Conservation (phyloP, 225 moss, liverwort and hornwort species). For the Sphagnum tenellum region DNA sequence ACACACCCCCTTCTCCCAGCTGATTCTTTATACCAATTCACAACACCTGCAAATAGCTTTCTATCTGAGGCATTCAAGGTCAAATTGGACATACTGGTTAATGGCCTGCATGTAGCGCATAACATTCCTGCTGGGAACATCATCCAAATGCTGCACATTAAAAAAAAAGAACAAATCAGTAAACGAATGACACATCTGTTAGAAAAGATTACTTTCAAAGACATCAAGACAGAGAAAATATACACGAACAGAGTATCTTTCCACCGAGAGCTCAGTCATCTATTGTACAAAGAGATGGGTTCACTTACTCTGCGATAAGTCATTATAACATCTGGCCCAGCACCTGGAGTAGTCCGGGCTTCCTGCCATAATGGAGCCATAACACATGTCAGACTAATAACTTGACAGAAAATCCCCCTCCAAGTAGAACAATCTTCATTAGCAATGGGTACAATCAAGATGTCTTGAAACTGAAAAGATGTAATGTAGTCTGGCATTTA, state of each 20-base stretch:
- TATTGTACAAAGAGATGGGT: not conserved
- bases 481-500: not conserved
- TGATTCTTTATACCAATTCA: too few relatives aligned
- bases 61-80: too few relatives aligned
- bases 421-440: not conserved
- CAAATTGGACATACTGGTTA: conserved; percentile 30
- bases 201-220: too few relatives aligned
- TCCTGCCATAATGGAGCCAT: conserved; percentile 9
- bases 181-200: not conserved
- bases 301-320: conserved; percentile 48
- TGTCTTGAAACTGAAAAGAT: not conserved
- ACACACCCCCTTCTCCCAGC: too few relatives aligned
- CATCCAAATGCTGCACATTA: conserved; percentile 46
- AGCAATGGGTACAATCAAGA: not conserved
- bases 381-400: too few relatives aligned
- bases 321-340: conserved; percentile 29
- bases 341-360: conserved; percentile 21
- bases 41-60: too few relatives aligned
- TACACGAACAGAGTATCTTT: too few relatives aligned
- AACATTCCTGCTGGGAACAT: conserved; percentile 31
- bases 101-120: conserved; percentile 73
- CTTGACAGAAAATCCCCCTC: too few relatives aligned
- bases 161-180: not conserved
- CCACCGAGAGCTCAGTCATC: too few relatives aligned
- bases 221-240: too few relatives aligned